phyloP scores from a whole-genome alignment of 164 flowering plant genomes.

The Tetracentron sinense region DNA sequence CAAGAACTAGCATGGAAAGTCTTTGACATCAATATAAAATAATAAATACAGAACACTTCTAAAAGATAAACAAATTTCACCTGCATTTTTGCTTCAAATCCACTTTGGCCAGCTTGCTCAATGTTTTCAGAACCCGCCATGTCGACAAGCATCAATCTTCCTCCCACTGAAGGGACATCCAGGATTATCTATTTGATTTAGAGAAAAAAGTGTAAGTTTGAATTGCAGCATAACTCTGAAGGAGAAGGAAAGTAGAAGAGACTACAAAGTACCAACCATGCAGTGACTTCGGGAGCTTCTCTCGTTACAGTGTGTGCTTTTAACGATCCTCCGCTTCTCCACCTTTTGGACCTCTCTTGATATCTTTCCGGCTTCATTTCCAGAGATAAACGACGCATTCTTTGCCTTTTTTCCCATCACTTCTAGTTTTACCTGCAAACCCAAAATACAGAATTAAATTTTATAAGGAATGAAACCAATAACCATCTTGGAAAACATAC shows the following conservation, averaged over 20 bases:
- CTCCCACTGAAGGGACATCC: slow-evolving; percentile 94
- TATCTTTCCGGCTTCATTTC: slow-evolving; percentile 91
- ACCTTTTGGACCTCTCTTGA: slow-evolving; percentile 90
- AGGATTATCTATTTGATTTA: slow-evolving; percentile 64
- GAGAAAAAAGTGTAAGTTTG: not conserved
- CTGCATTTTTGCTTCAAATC: slow-evolving; percentile 98
- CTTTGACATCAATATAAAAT: not conserved
- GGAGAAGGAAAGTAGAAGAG: not conserved
- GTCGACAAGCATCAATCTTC: slow-evolving; percentile 94
- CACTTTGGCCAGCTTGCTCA: slow-evolving; percentile 95
- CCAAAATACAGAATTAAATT: not conserved
- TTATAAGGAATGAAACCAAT: not conserved
- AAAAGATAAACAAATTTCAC: slow-evolving; percentile 26
- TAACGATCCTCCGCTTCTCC: slow-evolving; percentile 88
- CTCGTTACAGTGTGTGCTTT: slow-evolving; percentile 86
- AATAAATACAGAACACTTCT: not conserved
- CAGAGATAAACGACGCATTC: slow-evolving; percentile 90
- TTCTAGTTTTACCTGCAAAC: slow-evolving; percentile 73
- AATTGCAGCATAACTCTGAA: not conserved
- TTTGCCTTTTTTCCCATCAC: slow-evolving; percentile 98
- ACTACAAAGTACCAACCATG: slow-evolving; percentile 51
- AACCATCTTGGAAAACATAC: no score
- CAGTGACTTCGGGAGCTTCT: slow-evolving; percentile 98
- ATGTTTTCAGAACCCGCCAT: slow-evolving; percentile 99
- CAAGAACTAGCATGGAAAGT: not conserved